Conservation (phyloP, 768 basidiomycete species). For the Suillus paluster region DNA sequence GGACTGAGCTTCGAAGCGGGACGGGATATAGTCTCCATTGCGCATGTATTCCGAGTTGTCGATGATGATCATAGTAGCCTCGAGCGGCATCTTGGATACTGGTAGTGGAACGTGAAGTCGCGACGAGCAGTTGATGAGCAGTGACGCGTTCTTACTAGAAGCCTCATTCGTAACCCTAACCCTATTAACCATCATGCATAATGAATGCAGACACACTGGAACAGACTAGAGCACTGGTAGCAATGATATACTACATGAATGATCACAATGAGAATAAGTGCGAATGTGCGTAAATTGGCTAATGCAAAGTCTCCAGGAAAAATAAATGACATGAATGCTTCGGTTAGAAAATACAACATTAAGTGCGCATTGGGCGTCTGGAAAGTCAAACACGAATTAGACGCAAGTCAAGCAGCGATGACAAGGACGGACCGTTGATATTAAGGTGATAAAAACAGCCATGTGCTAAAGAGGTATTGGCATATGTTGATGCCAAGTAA, state of each 20-base stretch:
- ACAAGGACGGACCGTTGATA: not conserved
- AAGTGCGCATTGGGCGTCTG: slow-evolving; percentile 4
- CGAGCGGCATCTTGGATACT: slow-evolving; percentile 78
- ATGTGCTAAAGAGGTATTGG: slow-evolving; percentile 41
- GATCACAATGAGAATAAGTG: not conserved
- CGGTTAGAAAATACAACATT: slow-evolving; percentile 11
- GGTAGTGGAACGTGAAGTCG: slow-evolving; percentile 3
- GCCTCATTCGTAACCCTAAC: slow-evolving; percentile 7
- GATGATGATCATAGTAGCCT: slow-evolving; percentile 97
- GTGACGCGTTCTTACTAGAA: slow-evolving; percentile 9
- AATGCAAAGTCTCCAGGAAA: slow-evolving; percentile 11
- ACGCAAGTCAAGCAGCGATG: not conserved
- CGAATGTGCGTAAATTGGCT: not conserved
- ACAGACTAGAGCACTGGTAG: not conserved
- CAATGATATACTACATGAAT: not conserved
- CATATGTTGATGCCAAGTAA: slow-evolving; percentile 45
- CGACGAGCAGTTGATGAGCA: not conserved
- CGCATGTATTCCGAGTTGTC: slow-evolving; percentile 99
- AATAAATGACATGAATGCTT: slow-evolving; percentile 1
- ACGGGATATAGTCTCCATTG: slow-evolving; percentile 89
- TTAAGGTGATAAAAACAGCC: slow-evolving; percentile 9
- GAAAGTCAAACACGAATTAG: not conserved
- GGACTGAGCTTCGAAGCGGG: slow-evolving; percentile 87
- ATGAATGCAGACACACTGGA: not conserved
- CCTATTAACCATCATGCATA: too few relatives aligned